Base-by-base conservation (phyloP, 768 basidiomycete species). In the Mycena rebaudengoi region DNA sequence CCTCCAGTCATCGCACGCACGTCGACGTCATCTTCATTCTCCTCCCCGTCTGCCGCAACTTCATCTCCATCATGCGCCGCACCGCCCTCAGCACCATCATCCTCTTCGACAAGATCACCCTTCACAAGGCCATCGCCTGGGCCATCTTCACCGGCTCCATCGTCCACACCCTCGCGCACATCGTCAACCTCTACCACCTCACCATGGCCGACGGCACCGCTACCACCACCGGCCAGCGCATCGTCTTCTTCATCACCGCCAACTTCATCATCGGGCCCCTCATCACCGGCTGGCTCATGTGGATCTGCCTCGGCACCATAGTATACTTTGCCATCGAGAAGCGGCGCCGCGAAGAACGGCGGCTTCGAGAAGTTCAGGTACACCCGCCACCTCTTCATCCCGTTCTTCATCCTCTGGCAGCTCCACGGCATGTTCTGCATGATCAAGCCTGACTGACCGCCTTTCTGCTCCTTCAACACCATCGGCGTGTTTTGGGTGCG, bases 391-490 rank as follows among this genome's bases (percentile, higher is more conserved):
- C 82, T 98, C 64, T 97, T 96, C 82, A 86, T 97, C 71, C 74
- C 93, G 60, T 97, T 97, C 86, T 98, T 98, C 83, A 85, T 95
- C 75, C 81, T 83, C 73, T 98, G 96, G 96, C 96, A 98, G 75
- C 81, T 97, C 29, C 96, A 96, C 73, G 95, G 95, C 55, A 91
- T 96, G 92, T 96, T 94, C 87, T 96, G 95, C 80, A 95, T 96
- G 93, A 94, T 96, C 80, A 80, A 92, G 77, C 95, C 96, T 25
- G 95, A 98, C 77, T 83, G 92, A 56, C 85, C 92, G 0, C 95
- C 95, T 0, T 96, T 83, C 78, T 99, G 96, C 79, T 93, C 92
- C 5, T 91, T 76, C 76, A 91, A 91, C 73, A 86, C 80, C 35
- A 90, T 96, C 66, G 96, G 95, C 68, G 94, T 97, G 64, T 98